Evolutionary conservation across 441 rosid species (phyloP), one percentile per base, ranked within the genome.

Genomic region (Aquilaria agallochum): DNA sequence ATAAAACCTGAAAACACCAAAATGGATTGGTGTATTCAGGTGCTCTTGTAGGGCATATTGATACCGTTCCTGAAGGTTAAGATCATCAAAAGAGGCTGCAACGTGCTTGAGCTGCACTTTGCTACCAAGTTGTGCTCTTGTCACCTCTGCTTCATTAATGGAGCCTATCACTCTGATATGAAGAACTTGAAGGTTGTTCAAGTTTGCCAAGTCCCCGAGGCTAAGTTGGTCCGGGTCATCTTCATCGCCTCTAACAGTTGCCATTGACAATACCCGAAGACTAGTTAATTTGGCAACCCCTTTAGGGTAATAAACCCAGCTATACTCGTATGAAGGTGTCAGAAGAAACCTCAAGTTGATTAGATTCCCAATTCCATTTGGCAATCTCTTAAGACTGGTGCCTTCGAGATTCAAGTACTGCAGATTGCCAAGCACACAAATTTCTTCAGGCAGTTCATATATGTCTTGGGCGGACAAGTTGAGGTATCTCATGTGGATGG

Each of bases 81-180:
- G 27, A 20, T 20, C 27, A 20, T 20, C 27, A 20, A 20, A 20
- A 20, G 27, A 20, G 27, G 27, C 27, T 20, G 27, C 27, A 20
- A 20, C 27, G 1, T 20, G 27, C 27, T 20, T 20, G 27, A 51
- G 20, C 6, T 51, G 54, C 12, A 47, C 45, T 56, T 66, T 74
- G 7, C 49, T 53, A 36, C 61, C 9, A 27, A 66, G 69, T n/a
- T 65, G 46, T 45, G 64, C 64, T 45, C 33, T 60, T 33, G 53
- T 60, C 15, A 60, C 78, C 53, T 59, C 78, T 6, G n/a, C n/a
- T 0, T 11, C 63, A 63, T 62, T 55, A 0, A n/a, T 46, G n/a
- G 64, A 51, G n/a, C 54, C 54, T 9, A 2, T 31, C n/a, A n/a
- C 27, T 51, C 20, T 51, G 5, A 15, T 52, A 14, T 11, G 30